Evolutionary conservation across 2,329 filamentous ascomycete genomes (phyloP), one percentile per base, ranked within the genome.

Genomic region (Calonectria hawksworthii): DNA sequence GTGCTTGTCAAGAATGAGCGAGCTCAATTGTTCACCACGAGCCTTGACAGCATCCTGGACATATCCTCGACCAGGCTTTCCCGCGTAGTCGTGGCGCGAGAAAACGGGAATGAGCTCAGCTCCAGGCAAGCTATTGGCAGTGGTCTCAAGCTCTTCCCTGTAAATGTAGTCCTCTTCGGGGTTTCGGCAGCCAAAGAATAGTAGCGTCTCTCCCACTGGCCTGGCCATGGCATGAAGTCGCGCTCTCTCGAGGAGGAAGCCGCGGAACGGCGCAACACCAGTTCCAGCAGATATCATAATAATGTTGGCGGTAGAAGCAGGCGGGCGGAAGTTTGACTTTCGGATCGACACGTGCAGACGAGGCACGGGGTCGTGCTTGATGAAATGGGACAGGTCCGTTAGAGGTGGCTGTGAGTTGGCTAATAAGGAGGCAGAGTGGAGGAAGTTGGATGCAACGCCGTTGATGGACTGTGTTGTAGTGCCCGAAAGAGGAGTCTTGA

Each of bases 161-260:
- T 94, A 93, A 0, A 93, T 80, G 28, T 89, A 86, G 76, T 94
- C 92, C 32, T 85, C 83, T 0, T 86, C 85, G 0, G 88, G 87
- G 6, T 84, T 80, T 38, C 90, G 89, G 80, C 91, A 93, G 21
- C 92, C 92, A 73, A 91, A 87, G 83, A 93, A 93, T 0, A 94
- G 41, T 4, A 83, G 23, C 63, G 80, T 81, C 2, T 68, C 71
- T 0, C 80, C 80, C 9, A 81, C 70, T 1, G 68, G 59, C 41
- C 76, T 74, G 6, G 75, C 76, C 23, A 79, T 70, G 9, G 76
- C 72, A 9, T 72, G 68, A 4, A 77, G 66, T 28, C 76, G 70
- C 21, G 74, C 78, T 4, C 81, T 74, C 51, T 82, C 81, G 1
- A 77, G 74, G 8, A 82, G 72, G 26, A 83, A 83, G 1, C 76